Conservation (phyloP, 768 basidiomycete genomes). For the Trametes cingulata region DNA sequence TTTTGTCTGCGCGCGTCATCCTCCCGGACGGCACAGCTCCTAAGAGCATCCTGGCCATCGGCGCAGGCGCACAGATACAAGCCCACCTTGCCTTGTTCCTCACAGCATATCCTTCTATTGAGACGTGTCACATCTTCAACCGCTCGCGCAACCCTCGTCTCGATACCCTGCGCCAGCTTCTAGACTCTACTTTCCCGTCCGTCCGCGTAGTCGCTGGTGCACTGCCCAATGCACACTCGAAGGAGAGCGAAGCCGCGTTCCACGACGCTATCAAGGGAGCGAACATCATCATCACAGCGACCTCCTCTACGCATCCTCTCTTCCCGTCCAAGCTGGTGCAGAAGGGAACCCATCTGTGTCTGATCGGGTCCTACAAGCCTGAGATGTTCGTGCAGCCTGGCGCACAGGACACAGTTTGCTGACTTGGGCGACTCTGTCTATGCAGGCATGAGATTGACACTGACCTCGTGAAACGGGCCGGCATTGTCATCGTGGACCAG, state of each 20-base stretch:
- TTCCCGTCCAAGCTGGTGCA: slow-evolving; percentile 68
- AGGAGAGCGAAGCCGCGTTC: slow-evolving; percentile 22
- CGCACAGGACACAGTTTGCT: too few species aligned
- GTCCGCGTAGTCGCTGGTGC: slow-evolving; percentile 15
- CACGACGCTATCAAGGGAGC: slow-evolving; percentile 40
- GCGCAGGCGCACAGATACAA: slow-evolving; percentile 70
- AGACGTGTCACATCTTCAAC: slow-evolving; percentile 60
- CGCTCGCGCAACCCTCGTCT: slow-evolving; percentile 56
- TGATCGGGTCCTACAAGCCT: slow-evolving; percentile 83
- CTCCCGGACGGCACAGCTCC: slow-evolving; percentile 39
- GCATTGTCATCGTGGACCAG: slow-evolving; percentile 72
- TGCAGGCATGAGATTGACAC: slow-evolving; percentile 60
- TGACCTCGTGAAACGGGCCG: slow-evolving; percentile 55
- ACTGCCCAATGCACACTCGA: slow-evolving; percentile 9
- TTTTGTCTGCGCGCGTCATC: slow-evolving; percentile 63
- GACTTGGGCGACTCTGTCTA: neutral
- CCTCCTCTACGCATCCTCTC: slow-evolving; percentile 67
- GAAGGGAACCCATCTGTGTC: slow-evolving; percentile 64
- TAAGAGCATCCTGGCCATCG: slow-evolving; percentile 58
- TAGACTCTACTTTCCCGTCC: slow-evolving; percentile 33
- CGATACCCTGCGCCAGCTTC: slow-evolving; percentile 34
- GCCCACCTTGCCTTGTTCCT: slow-evolving; percentile 67
- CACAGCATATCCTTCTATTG: slow-evolving; percentile 54
- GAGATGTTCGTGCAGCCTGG: slow-evolving; percentile 61
- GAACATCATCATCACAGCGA: slow-evolving; percentile 75